Evolutionary conservation across 1,284 basidiomycete genomes (phyloP).

Genomic region (Athelia psychrophila): DNA sequence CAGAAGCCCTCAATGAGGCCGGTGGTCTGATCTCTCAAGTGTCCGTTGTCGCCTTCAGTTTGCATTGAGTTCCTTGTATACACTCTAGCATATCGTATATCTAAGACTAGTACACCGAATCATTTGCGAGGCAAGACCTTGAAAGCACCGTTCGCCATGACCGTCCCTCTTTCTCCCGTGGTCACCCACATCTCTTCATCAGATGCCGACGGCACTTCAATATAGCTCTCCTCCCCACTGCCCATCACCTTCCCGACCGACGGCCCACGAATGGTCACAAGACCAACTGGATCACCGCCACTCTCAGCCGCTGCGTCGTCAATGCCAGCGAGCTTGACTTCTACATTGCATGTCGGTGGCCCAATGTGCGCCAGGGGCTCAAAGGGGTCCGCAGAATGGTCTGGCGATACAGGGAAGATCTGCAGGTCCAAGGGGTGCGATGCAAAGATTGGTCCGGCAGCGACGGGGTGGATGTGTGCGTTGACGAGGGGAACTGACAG

Average conservation of each 20-base stretch:
- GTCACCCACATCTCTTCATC: constrained; percentile 44
- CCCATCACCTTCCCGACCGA: constrained; percentile 51
- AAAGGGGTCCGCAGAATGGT: constrained; percentile 21
- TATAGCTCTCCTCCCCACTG: constrained; percentile 37
- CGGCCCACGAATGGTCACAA: constrained; percentile 46
- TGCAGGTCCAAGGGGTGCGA: constrained; percentile 76
- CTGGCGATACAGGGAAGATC: constrained; percentile 43
- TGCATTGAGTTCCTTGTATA: no score
- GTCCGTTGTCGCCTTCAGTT: no score
- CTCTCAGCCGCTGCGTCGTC: constrained; percentile 59
- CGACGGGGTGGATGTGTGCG: constrained; percentile 54
- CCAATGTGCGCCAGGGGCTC: constrained; percentile 55
- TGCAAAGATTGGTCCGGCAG: constrained; percentile 68
- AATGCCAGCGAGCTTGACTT: constrained; percentile 64
- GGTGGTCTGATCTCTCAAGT: no score
- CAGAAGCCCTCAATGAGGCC: no score
- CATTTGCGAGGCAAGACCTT: constrained; percentile 28
- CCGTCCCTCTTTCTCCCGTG: constrained; percentile 43
- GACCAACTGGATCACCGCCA: constrained; percentile 56
- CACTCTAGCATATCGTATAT: no score
- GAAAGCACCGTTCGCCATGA: constrained; percentile 65
- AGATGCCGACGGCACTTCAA: constrained; percentile 20
- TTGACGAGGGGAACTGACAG: constrained; percentile 71
- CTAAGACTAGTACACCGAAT: no score
- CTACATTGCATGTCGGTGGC: constrained; percentile 71